Conservation (phyloP, 2,329 filamentous ascomycete genomes). For the Arthrinium phaeospermum region DNA sequence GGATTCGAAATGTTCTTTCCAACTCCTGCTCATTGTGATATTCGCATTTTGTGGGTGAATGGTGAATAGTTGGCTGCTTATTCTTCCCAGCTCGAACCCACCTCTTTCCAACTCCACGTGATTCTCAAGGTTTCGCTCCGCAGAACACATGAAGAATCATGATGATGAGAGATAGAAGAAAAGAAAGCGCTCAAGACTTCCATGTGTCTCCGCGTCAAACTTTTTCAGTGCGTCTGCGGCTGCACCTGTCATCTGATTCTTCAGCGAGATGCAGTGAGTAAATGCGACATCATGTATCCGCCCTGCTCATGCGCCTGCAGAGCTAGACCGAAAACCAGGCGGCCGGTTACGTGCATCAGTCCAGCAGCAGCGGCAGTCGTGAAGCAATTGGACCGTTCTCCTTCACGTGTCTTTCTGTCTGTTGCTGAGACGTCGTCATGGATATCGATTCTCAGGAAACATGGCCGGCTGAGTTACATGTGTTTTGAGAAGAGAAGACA, state of each 20-base stretch:
- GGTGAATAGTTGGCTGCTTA: neutral
- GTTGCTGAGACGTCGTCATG: neutral
- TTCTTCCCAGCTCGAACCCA: neutral
- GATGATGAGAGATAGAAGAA: neutral
- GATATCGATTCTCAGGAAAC: neutral
- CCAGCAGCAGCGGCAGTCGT: neutral
- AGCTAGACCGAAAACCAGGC: neutral
- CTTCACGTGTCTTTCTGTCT: neutral
- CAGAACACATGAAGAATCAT: neutral
- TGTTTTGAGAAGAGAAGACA: neutral
- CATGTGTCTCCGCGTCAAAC: neutral
- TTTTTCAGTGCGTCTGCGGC: neutral
- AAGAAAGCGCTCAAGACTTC: neutral
- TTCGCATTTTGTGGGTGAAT: neutral
- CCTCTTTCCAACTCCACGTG: neutral
- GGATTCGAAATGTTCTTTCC: neutral
- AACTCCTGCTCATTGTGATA: neutral
- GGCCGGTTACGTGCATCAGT: neutral
- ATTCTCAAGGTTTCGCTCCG: neutral
- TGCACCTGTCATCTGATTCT: conserved; percentile 1
- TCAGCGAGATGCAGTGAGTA: neutral
- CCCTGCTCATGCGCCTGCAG: neutral
- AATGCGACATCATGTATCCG: conserved; percentile 8
- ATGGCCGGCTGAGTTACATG: neutral
- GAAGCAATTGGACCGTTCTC: neutral